phyloP scores from a whole-genome alignment of 805 yeast species.

The Metschnikowia anglica region DNA sequence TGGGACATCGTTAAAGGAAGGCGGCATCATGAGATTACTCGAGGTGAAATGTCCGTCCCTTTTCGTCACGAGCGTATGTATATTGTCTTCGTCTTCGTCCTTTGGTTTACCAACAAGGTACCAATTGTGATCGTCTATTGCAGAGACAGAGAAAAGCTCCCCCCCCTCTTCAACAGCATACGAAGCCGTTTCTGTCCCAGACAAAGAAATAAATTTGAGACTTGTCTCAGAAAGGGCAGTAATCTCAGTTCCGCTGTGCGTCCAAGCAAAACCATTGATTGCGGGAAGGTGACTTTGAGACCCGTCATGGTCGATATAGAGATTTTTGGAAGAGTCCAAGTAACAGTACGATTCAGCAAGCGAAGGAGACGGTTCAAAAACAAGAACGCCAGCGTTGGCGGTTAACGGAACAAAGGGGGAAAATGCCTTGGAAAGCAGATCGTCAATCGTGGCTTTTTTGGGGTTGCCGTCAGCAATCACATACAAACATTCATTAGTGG shows the following conservation, averaged over 20 bases:
- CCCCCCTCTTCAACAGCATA: conserved; percentile 20
- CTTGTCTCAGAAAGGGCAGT: conserved; percentile 3
- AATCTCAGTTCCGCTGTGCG: conserved; percentile 8
- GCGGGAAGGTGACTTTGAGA: not conserved
- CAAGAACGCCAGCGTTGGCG: conserved; percentile 12
- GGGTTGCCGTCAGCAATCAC: conserved; percentile 25
- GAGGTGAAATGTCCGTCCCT: conserved; percentile 13
- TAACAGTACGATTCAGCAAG: conserved; percentile 17
- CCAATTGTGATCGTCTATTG: conserved; percentile 24
- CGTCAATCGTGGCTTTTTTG: conserved; percentile 16
- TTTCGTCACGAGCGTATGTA: conserved; percentile 11
- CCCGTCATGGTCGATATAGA: conserved; percentile 18
- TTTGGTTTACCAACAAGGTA: conserved; percentile 14
- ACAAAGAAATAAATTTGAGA: conserved; percentile 2
- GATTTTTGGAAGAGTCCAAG: conserved; percentile 13
- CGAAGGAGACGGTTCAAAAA: conserved; percentile 23
- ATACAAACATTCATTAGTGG: conserved; percentile 24
- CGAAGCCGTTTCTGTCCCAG: conserved; percentile 1
- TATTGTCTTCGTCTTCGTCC: conserved; percentile 16
- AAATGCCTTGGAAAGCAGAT: conserved; percentile 4
- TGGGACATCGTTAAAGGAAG: conserved; percentile 51
- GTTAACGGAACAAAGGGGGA: not conserved
- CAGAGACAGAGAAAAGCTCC: conserved; percentile 17
- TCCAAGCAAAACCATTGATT: conserved; percentile 13
- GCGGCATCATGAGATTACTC: conserved; percentile 44